Evolutionary conservation across 805 yeast species (phyloP), one percentile per base, ranked within the genome.

Genomic region (Sugiyamaella valdiviana): DNA sequence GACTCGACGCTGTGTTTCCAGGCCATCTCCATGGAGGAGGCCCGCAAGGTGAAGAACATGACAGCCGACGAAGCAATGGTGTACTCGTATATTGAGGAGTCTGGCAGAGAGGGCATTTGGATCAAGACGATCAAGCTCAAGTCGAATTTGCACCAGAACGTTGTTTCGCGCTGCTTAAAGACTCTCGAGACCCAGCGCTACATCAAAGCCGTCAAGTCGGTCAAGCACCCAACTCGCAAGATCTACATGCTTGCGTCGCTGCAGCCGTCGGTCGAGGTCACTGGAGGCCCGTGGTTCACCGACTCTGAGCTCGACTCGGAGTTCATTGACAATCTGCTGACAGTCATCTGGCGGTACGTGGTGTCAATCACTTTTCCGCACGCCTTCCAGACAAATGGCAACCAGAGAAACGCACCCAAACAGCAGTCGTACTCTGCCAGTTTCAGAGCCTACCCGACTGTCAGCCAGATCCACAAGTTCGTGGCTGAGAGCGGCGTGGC

Each of bases 221-320:
- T 93, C 26, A 91, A 70, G 61, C 82, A 78, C 65, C 97, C 98
- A 12, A 91, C 97, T 1, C 76, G 99, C 55, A 93, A 93, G 62
- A 91, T 93, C 29, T 95, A 91, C 67, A 93, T 93, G 98, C 74
- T 93, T 46, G 91, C 90, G 63, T 82, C 87, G 61, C 71, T 93
- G 56, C 96, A 89, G 63, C 99, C 99, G 4, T 84, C 95, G 2
- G 82, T 87, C 26, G 98, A 91, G 56, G 93, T 93, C 36, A 93
- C 98, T 0, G 99, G 99, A 55, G 99, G 99, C 4, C 98, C 98
- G 3, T 93, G 99, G 99, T 93, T 90, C 63, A 89, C 97, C 0
- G 99, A 93, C 63, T 81, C 90, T 32, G 98, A 93, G 66, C 73
- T 93, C 49, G 99, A 93, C 63, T 81, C 88, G 2, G 98, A 91